Conservation (phyloP, 2,329 filamentous ascomycete species). For the Aulographum hederae region DNA sequence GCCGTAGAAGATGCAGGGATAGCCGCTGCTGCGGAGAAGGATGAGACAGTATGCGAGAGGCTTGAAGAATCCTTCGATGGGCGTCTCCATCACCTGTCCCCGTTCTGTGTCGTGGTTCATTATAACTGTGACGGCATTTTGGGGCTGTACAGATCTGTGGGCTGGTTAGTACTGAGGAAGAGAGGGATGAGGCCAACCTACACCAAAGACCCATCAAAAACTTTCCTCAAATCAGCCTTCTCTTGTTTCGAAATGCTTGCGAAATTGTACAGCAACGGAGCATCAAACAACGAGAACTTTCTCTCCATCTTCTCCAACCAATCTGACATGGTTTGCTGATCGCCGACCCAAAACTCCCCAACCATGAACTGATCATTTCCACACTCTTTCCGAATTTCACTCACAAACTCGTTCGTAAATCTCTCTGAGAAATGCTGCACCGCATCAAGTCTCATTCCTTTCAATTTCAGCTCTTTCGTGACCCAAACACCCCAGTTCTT, state of each 20-base stretch:
- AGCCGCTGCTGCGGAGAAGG: conserved; percentile 42
- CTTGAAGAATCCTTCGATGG: conserved; percentile 49
- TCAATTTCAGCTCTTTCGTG: conserved; percentile 37
- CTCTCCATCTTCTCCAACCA: conserved; percentile 41
- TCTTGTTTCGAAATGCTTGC: conserved; percentile 37
- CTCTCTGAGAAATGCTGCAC: conserved; percentile 52
- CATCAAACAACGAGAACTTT: conserved; percentile 46
- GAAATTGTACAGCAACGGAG: conserved; percentile 51
- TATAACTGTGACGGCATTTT: conserved; percentile 39
- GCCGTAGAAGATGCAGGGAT: conserved; percentile 53
- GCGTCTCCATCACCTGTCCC: conserved; percentile 43
- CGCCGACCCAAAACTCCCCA: conserved; percentile 50
- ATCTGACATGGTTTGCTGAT: conserved; percentile 33
- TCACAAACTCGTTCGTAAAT: conserved; percentile 49
- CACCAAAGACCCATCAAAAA: conserved; percentile 45
- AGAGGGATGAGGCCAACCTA: conserved; percentile 15
- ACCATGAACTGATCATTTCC: conserved; percentile 41
- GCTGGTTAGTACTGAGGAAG: conserved; percentile 1
- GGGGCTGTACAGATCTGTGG: conserved; percentile 1
- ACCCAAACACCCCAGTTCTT: conserved; percentile 53
- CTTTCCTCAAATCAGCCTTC: conserved; percentile 40
- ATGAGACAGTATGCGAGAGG: conserved; percentile 55
- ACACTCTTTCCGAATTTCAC: conserved; percentile 29
- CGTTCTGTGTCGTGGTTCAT: conserved; percentile 55
- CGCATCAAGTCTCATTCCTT: conserved; percentile 53